phyloP scores from a whole-genome alignment of 331 rosid genomes.

The Arachis monticola region DNA sequence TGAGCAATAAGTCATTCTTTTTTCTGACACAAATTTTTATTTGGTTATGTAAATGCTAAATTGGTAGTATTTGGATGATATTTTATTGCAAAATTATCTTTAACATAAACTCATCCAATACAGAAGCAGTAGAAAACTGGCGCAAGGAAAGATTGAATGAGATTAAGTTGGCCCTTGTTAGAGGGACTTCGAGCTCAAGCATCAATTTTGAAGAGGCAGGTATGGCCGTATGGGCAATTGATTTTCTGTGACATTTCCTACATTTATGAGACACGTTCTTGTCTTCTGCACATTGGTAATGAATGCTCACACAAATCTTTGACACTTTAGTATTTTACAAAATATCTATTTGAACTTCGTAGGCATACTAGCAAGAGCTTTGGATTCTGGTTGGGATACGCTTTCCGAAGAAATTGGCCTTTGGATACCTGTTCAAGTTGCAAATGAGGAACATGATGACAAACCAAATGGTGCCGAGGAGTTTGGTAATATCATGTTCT shows the following conservation, averaged over 20 bases:
- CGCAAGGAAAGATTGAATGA: conserved; percentile 70
- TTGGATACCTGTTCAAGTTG: conserved; percentile 78
- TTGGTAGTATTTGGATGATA: conserved; percentile 8
- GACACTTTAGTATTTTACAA: background rate
- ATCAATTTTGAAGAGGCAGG: conserved; percentile 71
- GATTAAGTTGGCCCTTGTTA: conserved; percentile 48
- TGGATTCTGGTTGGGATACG: conserved; percentile 76
- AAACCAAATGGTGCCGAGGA: conserved; percentile 77
- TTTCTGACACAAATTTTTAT: background rate
- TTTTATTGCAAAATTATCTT: conserved; percentile 8
- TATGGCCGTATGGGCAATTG: conserved; percentile 36
- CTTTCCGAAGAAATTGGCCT: conserved; percentile 88
- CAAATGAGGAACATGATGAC: conserved; percentile 68
- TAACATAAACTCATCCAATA: conserved; percentile 29
- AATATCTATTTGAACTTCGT: conserved; percentile 35
- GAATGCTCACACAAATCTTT: conserved; percentile 17
- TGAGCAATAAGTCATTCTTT: background rate
- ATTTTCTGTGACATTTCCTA: conserved; percentile 8
- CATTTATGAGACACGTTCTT: conserved; percentile 20
- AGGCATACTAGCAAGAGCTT: conserved; percentile 76
- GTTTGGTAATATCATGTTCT: conserved; percentile 58
- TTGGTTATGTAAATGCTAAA: background rate
- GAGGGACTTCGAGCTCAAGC: conserved; percentile 51
- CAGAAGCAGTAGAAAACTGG: conserved; percentile 70
- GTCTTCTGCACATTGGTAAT: conserved; percentile 5